phyloP scores from a whole-genome alignment of 1,284 basidiomycete genomes.

The Sporisorium scitamineum region DNA sequence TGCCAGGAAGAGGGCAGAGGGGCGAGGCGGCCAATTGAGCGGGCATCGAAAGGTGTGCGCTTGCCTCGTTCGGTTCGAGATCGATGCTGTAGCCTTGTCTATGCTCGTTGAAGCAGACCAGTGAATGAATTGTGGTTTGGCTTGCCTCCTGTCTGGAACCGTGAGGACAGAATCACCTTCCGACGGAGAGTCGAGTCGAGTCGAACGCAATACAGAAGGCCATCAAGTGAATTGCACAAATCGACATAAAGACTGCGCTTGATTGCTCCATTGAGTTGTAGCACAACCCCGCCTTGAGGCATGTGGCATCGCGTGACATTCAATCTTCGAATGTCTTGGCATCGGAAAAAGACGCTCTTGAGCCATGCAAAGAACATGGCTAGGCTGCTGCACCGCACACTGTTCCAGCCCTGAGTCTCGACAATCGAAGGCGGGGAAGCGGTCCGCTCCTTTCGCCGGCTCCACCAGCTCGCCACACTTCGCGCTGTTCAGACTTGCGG shows the following conservation, averaged over 20 bases:
- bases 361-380: not conserved
- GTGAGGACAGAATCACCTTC: not conserved
- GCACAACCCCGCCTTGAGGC: not conserved
- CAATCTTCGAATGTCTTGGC: slow-evolving; percentile 2
- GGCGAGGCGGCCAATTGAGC: not conserved
- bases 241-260: not conserved
- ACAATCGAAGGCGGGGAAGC: not conserved
- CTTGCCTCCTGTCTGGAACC: not conserved
- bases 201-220: too few species aligned
- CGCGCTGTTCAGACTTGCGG: not conserved
- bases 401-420: too few species aligned
- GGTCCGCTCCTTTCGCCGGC: not conserved
- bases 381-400: too few species aligned
- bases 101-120: too few species aligned
- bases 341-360: not conserved
- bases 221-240: not conserved
- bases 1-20: not conserved
- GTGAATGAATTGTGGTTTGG: not conserved
- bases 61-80: not conserved
- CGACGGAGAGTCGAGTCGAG: not conserved
- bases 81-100: not conserved
- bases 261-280: not conserved
- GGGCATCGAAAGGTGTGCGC: not conserved
- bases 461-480: not conserved
- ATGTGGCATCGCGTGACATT: not conserved